These are phyloP conservation scores for Eucalyptus globulus DNA, from an alignment of 345 rosid species.

Conservation along the genomic window DNA sequence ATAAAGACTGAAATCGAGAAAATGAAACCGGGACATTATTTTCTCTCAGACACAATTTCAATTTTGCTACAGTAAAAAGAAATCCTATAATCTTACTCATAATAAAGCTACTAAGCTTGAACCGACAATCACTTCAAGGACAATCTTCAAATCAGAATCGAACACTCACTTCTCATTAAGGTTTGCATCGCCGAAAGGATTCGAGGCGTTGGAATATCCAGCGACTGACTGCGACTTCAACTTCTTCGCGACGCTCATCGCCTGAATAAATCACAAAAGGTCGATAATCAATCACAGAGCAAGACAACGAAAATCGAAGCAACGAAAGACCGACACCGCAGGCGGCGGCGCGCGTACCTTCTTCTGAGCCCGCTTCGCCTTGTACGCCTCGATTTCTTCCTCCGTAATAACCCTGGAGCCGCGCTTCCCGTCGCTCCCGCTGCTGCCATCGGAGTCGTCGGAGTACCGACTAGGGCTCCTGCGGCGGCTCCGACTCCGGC, in stretches of 20 bases:
- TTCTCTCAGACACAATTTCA: background rate
- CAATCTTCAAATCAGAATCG: background rate
- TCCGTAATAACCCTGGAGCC: conserved; percentile 46
- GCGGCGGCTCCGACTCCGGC: conserved; percentile 3
- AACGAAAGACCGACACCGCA: background rate
- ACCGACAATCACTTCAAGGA: conserved; percentile 47
- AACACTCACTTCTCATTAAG: conserved; percentile 68
- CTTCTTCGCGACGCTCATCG: conserved; percentile 66
- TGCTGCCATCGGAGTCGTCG: conserved; percentile 16
- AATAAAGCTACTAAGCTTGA: conserved; percentile 10
- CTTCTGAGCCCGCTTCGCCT: conserved; percentile 70
- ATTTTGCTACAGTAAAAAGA: background rate
- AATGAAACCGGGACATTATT: background rate
- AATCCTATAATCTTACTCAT: background rate
- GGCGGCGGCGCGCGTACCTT: conserved; percentile 25
- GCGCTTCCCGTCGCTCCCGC: conserved; percentile 14
- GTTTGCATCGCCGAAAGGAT: conserved; percentile 94
- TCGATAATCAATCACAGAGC: background rate
- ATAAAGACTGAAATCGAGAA: background rate
- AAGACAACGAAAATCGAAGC: background rate
- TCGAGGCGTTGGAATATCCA: conserved; percentile 90
- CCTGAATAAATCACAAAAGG: conserved; percentile 17
- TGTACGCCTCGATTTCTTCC: conserved; percentile 57
- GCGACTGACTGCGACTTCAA: conserved; percentile 62
- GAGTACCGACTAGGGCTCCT: conserved; percentile 7